Evolutionary conservation across 139 green algal species (phyloP), one percentile per base, ranked within the genome.

Genomic region (Chlorella vulgaris): DNA sequence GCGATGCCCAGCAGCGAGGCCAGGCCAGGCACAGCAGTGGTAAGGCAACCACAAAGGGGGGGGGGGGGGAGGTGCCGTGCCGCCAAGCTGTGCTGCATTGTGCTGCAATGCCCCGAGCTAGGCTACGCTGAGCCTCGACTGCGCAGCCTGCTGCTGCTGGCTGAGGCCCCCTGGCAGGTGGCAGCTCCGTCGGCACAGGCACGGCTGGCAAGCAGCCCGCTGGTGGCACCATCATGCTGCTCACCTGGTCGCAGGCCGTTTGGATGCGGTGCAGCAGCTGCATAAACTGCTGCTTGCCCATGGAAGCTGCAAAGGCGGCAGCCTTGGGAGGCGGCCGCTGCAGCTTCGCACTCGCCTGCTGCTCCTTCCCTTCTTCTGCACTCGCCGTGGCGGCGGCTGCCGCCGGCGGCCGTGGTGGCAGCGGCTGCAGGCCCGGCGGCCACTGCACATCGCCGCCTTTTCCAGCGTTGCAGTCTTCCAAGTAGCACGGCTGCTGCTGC

Each of bases 261-360:
- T 81, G 69, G 4, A 84, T 51, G 33, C 81, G 78, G 31, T 74
- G 33, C 62, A 84, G 42, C 1, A 69, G 60, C 47, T 79, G 61
- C 39, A 26, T 22, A 24, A 83, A 77, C 26, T n/a, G 53, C 42
- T 55, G 3, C 42, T 69, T 47, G 1, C 78, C 83, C 24, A 81
- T 55, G 0, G 62, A 61, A 8, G 58, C 62, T 0, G 55, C 61
- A 80, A 71, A 71, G 2, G 78, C 70, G 7, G 71, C 71, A 47
- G 60, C 50, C 35, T 51, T 18, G 19, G 70, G 15, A 39, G 0
- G 47, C 47, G 19, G 24, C 24, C 58, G 24, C 15, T 67, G 13
- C 47, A 62, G 7, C 69, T 62, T 43, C 63, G 2, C 10, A 38
- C 67, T n/a, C 40, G 7, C 39, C 31, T 40, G 63, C 33, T 3